Percentiles rank a stretch among this genome's conserved stretches.
phyloP scores from a whole-genome alignment of 2,329 filamentous ascomycete species.

The Fusarium coicis region DNA sequence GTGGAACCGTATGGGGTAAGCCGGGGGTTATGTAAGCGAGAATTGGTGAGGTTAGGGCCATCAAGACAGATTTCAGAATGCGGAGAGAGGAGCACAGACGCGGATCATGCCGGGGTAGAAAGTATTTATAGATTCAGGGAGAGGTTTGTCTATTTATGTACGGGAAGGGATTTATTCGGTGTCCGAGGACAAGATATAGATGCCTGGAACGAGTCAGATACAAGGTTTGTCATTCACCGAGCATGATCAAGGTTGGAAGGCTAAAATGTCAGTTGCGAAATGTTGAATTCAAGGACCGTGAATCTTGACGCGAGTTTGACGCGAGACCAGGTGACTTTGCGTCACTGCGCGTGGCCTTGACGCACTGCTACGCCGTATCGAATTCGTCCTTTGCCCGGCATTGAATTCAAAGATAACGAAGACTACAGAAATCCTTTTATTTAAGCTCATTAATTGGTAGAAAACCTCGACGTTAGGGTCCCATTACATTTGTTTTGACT shows the following conservation, averaged over 20 bases:
- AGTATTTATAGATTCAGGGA: background rate
- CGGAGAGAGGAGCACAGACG: background rate
- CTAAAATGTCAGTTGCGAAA: background rate
- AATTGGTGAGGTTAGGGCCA: background rate
- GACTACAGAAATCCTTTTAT: fast-evolving
- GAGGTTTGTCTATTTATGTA: too few species aligned
- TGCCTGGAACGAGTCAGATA: background rate
- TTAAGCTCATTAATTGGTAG: background rate
- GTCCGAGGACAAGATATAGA: background rate
- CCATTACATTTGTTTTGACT: too few species aligned
- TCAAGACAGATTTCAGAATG: background rate
- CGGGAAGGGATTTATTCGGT: too few species aligned
- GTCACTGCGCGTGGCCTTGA: background rate
- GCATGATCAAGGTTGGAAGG: background rate
- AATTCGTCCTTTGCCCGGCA: fast-evolving
- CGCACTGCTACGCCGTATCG: background rate
- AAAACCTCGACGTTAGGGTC: fast-evolving
- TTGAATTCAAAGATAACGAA: fast-evolving
- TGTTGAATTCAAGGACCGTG: background rate
- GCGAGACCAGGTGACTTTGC: background rate
- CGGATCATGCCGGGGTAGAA: background rate
- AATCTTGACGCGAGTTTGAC: background rate
- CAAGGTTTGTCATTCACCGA: background rate
- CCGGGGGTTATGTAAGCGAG: slow-evolving; percentile 21
- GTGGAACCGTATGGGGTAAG: slow-evolving; percentile 25